Percentiles rank a stretch among this genome's conserved stretches.
Evolutionary conservation across 306 rosid species (phyloP).

Genomic region (Pterocarpus santalinus): DNA sequence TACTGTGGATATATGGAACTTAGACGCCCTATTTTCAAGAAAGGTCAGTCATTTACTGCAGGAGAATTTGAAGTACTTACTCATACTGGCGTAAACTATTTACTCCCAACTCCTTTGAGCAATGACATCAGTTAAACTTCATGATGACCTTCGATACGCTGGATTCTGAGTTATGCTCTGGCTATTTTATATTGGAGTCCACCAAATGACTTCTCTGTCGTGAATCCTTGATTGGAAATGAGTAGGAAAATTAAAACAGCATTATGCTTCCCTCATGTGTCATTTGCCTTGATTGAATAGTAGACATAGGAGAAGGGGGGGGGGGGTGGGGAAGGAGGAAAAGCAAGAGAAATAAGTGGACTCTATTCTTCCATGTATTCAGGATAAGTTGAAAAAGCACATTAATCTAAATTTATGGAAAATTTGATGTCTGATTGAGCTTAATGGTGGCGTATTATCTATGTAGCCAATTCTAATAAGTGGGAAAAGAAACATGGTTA

Average conservation of each 20-base stretch:
- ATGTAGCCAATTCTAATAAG: no score
- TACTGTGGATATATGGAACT: conserved; percentile 82
- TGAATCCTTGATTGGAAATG: conserved; percentile 7
- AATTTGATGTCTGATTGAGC: neutral
- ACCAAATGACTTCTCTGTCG: conserved; percentile 8
- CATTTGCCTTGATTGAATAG: conserved; percentile 15
- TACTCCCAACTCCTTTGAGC: conserved; percentile 3
- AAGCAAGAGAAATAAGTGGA: neutral
- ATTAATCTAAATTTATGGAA: neutral
- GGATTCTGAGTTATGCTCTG: conserved; percentile 6
- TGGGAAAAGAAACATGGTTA: neutral
- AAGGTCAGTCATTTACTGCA: conserved; percentile 48
- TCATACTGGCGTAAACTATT: conserved; percentile 52
- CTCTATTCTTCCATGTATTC: conserved; percentile 9
- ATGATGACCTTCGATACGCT: neutral
- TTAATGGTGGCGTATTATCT: neutral
- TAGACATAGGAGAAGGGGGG: neutral
- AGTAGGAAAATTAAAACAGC: conserved; percentile 2
- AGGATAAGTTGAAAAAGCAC: neutral
- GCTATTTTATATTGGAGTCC: conserved; percentile 27
- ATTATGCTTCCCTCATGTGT: conserved; percentile 22
- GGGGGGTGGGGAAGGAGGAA: neutral
- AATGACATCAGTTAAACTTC: conserved; percentile 1
- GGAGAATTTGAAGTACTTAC: conserved; percentile 74
- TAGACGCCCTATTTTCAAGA: conserved; percentile 65